phyloP scores from a whole-genome alignment of 139 green algal species.

The Volvox reticuliferus region DNA sequence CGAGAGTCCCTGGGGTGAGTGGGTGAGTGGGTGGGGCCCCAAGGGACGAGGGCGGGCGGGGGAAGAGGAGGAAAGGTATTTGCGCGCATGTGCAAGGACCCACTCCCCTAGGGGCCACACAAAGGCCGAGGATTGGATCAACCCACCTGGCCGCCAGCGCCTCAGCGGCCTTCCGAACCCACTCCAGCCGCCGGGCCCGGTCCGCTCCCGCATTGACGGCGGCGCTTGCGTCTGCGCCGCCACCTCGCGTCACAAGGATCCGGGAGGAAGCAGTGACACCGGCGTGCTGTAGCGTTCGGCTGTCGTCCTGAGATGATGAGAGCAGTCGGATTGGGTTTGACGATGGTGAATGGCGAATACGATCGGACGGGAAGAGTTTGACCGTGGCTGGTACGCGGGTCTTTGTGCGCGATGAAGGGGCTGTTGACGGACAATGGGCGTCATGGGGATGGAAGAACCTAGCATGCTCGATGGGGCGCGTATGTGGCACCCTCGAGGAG shows the following conservation, averaged over 20 bases:
- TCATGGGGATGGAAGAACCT: too few species aligned
- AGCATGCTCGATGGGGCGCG: too few species aligned
- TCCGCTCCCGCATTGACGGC: conserved; percentile 1
- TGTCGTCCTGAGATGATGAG: conserved; percentile 51
- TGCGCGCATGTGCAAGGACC: too few species aligned
- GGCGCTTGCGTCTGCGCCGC: conserved; percentile 17
- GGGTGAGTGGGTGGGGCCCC: too few species aligned
- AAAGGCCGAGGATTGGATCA: not conserved
- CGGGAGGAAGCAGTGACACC: conserved; percentile 43
- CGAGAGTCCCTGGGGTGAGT: not conserved
- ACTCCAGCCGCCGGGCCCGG: conserved; percentile 53
- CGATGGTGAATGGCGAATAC: too few species aligned
- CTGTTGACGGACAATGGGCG: too few species aligned
- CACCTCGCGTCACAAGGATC: conserved; percentile 64
- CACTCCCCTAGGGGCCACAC: too few species aligned
- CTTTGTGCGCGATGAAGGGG: too few species aligned
- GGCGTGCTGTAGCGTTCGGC: conserved; percentile 49
- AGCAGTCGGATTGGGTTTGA: too few species aligned
- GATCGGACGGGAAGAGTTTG: too few species aligned
- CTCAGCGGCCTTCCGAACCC: conserved; percentile 57
- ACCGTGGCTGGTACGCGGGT: too few species aligned
- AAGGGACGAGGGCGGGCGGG: not conserved
- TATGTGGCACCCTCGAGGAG: too few species aligned
- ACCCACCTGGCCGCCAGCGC: conserved; percentile 49
- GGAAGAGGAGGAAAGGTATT: not conserved